Base-by-base conservation (phyloP, 768 basidiomycete genomes). In the Panus rudis region DNA sequence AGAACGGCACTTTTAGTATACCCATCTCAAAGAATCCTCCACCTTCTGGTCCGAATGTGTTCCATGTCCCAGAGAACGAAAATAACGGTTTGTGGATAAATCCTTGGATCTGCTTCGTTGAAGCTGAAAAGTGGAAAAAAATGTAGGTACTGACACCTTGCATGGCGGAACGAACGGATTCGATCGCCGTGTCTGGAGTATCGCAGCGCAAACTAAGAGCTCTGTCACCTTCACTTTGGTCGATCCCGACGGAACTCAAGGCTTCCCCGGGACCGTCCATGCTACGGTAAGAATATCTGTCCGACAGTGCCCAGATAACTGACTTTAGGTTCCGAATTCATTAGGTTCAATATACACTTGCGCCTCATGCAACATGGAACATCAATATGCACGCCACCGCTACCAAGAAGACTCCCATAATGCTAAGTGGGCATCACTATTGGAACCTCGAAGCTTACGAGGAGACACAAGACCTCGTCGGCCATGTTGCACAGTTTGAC, bases 131-230 rank as follows among this genome's bases (percentile, higher is more conserved):
- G 8, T n/a, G n/a, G n/a, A 8, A 41, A 16, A 22, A 14, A 13
- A 16, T 22, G n/a, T 40, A 55, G 55, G 55, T 8, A 52, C 69
- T 56, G 72, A 73, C 25, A 76, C 75, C 2, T 61, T 79, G 1
- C 78, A 79, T 53, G 78, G 78, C 0, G 76, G 78, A 1, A 67
- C 68, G 14, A 59, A 65, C 40, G 78, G 78, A 16, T 81, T 72
- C 69, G 79, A 80, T 51, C 66, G 70, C 13, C 69, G 72, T 6
- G 73, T 71, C 57, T 80, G 78, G 77, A 75, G 69, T 2, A 46
- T 77, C 5, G 66, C 69, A 0, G 57, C 62, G 11, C 65, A 61
- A 47, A 63, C 66, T 4, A 49, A 61, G 14, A 71, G 65, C 2
- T 73, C 72, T 39, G 73, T 79, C 2, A 23, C 8, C 17, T 27